phyloP scores from a whole-genome alignment of 768 basidiomycete species.

The Filobasidium wieringae region DNA sequence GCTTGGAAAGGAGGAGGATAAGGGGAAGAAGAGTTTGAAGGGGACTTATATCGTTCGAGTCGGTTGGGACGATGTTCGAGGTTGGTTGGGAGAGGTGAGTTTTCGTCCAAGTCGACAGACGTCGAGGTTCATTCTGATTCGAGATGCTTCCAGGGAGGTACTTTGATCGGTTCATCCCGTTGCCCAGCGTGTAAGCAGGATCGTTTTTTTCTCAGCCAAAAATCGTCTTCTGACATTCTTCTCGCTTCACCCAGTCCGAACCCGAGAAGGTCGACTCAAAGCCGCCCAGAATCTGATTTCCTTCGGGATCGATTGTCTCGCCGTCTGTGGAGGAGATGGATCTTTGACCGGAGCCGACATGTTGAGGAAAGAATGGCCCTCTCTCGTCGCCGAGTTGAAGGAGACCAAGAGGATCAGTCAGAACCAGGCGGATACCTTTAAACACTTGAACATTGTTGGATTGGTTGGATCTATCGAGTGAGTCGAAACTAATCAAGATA shows the following conservation, averaged over 20 bases:
- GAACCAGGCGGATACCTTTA: conserved; percentile 57
- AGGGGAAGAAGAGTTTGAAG: conserved; percentile 53
- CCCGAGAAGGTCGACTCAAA: conserved; percentile 69
- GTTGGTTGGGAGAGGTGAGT: conserved; percentile 67
- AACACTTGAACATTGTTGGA: conserved; percentile 90
- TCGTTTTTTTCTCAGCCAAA: background rate
- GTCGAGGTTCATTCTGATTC: background rate
- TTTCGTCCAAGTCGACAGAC: background rate
- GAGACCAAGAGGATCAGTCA: conserved; percentile 59
- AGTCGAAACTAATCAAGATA: conserved; percentile 9
- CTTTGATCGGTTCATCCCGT: conserved; percentile 36
- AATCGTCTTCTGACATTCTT: background rate
- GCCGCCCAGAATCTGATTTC: conserved; percentile 86
- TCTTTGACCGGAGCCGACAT: conserved; percentile 90
- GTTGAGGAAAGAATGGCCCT: conserved; percentile 87
- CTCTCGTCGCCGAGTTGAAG: conserved; percentile 59
- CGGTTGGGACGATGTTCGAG: conserved; percentile 95
- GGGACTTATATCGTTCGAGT: conserved; percentile 87
- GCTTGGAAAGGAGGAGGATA: conserved; percentile 39
- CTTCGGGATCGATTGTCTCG: conserved; percentile 93
- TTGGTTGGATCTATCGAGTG: conserved; percentile 91
- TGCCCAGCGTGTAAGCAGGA: conserved; percentile 35
- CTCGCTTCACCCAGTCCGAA: conserved; percentile 51
- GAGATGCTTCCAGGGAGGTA: conserved; percentile 23
- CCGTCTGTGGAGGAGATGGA: conserved; percentile 95